phyloP scores from a whole-genome alignment of 495 filamentous ascomycete genomes.

The Apiosordaria backusii region DNA sequence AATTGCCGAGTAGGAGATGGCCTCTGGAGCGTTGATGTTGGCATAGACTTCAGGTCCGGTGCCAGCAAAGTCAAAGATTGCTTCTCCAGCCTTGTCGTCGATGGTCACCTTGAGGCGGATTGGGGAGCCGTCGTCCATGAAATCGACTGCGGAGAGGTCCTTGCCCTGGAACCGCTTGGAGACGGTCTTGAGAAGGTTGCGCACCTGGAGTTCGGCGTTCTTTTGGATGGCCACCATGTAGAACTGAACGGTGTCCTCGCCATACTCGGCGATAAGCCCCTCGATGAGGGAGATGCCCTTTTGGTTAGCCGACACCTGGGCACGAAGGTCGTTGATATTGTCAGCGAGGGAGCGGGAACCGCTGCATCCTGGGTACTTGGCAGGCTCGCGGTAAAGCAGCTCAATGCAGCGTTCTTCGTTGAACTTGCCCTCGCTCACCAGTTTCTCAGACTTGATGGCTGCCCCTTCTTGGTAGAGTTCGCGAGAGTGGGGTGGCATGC shows the following conservation, averaged over 20 bases:
- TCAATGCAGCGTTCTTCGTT: conserved; percentile 84
- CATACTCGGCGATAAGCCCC: conserved; percentile 81
- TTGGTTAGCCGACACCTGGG: conserved; percentile 93
- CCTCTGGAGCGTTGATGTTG: conserved; percentile 92
- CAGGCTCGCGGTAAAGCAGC: conserved; percentile 77
- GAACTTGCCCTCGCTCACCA: conserved; percentile 86
- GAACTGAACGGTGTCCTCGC: conserved; percentile 84
- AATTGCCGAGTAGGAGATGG: conserved; percentile 90
- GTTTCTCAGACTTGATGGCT: conserved; percentile 87
- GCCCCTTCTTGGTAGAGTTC: conserved; percentile 95
- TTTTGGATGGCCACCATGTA: conserved; percentile 95
- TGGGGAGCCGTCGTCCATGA: conserved; percentile 91
- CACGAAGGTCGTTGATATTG: conserved; percentile 94
- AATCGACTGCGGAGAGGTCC: conserved; percentile 72
- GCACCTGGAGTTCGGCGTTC: conserved; percentile 84
- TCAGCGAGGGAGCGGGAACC: conserved; percentile 88
- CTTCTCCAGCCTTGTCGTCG: conserved; percentile 76
- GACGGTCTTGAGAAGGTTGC: conserved; percentile 77
- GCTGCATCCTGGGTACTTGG: conserved; percentile 79
- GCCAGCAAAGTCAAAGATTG: conserved; percentile 84
- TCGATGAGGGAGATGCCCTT: conserved; percentile 92
- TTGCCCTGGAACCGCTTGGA: conserved; percentile 71
- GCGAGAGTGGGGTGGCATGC: conserved; percentile 92
- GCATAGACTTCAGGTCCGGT: conserved; percentile 93
- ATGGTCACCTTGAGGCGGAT: conserved; percentile 84